Conservation (phyloP, 495 filamentous ascomycete species). For the Xylaria acuta region DNA sequence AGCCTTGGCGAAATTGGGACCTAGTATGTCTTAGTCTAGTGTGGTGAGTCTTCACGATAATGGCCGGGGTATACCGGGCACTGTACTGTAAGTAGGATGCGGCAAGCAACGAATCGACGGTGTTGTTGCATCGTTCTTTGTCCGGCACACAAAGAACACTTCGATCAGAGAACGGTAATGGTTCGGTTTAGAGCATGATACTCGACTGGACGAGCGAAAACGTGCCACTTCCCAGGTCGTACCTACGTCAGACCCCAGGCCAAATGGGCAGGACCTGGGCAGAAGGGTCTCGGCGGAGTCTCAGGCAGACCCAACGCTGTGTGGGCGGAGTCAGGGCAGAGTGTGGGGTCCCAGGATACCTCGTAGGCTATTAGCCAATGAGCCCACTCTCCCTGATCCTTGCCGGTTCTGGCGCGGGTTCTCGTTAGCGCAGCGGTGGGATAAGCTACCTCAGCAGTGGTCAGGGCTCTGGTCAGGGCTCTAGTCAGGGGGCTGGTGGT, state of each 20-base stretch:
- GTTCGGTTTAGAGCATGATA: background rate
- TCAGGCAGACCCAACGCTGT: slow-evolving; percentile 3
- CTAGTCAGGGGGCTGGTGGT: no score
- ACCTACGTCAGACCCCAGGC: slow-evolving; percentile 1
- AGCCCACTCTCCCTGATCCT: background rate
- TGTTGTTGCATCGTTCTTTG: background rate
- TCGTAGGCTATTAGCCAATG: background rate
- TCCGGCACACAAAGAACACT: background rate
- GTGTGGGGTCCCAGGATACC: background rate
- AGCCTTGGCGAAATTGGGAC: slow-evolving; percentile 15
- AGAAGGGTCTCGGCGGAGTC: background rate
- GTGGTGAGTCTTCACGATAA: background rate
- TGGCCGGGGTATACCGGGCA: background rate
- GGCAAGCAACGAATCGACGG: background rate
- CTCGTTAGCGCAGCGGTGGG: background rate
- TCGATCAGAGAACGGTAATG: background rate
- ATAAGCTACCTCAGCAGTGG: background rate
- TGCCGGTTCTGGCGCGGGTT: background rate
- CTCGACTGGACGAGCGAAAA: background rate
- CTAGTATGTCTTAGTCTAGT: background rate
- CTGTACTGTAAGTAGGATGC: background rate
- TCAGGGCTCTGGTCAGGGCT: background rate
- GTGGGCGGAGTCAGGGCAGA: background rate
- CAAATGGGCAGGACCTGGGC: background rate
- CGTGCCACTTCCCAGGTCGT: background rate